Percentiles rank a stretch among this genome's conserved stretches.
phyloP scores from a whole-genome alignment of 164 flowering plant species.

The Hamamelis virginiana region DNA sequence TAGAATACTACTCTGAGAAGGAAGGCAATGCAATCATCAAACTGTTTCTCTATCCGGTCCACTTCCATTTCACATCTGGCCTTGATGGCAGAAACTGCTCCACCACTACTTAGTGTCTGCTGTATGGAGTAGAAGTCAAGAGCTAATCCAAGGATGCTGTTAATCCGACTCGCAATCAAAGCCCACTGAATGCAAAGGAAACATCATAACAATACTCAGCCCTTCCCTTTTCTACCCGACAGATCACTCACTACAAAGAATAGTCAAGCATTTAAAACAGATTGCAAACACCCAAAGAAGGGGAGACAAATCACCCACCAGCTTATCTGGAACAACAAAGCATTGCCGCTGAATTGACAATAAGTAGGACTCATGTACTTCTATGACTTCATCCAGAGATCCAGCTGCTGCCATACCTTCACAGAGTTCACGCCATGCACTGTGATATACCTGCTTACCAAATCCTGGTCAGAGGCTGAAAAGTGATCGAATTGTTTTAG shows the following conservation, averaged over 20 bases:
- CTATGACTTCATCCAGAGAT: slow-evolving; percentile 94
- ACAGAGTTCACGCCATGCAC: slow-evolving; percentile 96
- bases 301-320: slow-evolving; percentile 44
- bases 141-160: slow-evolving; percentile 91
- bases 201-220: not conserved
- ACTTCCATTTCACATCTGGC: slow-evolving; percentile 87
- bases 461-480: slow-evolving; percentile 21
- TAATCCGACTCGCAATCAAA: slow-evolving; percentile 86
- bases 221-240: not conserved
- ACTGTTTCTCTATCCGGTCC: slow-evolving; percentile 85
- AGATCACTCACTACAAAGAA: not conserved
- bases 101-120: slow-evolving; percentile 71
- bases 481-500: not conserved
- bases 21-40: slow-evolving; percentile 93
- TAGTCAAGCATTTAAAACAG: not conserved
- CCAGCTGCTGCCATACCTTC: slow-evolving; percentile 86
- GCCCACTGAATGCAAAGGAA: slow-evolving; percentile 58
- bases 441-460: slow-evolving; percentile 81
- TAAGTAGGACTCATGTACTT: slow-evolving; percentile 91
- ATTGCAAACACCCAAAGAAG: not conserved
- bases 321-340: slow-evolving; percentile 95
- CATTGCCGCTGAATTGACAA: slow-evolving; percentile 91
- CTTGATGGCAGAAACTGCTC: slow-evolving; percentile 75
- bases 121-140: slow-evolving; percentile 84
- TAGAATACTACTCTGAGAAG: slow-evolving; percentile 72